Conservation (phyloP, 495 filamentous ascomycete genomes). For the Xylaria venustula region DNA sequence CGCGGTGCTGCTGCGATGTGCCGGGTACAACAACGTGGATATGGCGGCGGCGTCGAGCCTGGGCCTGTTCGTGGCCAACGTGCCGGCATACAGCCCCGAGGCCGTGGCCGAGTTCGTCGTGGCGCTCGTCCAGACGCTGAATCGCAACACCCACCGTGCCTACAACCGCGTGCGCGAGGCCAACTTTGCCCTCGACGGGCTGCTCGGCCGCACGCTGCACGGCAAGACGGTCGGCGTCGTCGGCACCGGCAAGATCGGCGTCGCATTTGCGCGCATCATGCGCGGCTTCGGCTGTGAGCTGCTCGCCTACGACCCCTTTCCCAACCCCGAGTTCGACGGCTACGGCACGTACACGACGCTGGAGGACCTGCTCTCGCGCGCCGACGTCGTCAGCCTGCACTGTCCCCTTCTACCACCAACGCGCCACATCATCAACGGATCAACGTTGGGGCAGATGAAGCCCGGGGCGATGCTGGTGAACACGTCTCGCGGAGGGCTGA, state of each 20-base stretch:
- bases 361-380: constrained; percentile 50
- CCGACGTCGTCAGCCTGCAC: constrained; percentile 63
- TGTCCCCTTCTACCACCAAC: constrained; percentile 62
- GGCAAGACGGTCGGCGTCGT: constrained; percentile 61
- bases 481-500: constrained; percentile 63
- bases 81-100: constrained; percentile 69
- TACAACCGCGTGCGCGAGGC: constrained; percentile 72
- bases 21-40: constrained; percentile 70
- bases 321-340: constrained; percentile 39
- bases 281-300: constrained; percentile 62
- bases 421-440: constrained; percentile 58
- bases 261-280: constrained; percentile 53
- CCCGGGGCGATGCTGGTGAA: constrained; percentile 62
- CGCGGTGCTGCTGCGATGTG: constrained; percentile 64
- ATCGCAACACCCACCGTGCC: constrained; percentile 68
- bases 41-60: constrained; percentile 53
- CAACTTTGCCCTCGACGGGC: constrained; percentile 66
- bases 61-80: constrained; percentile 63
- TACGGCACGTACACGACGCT: constrained; percentile 55
- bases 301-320: constrained; percentile 59
- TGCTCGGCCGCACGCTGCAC: constrained; percentile 59
- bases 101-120: constrained; percentile 72
- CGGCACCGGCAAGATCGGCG: constrained; percentile 55
- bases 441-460: constrained; percentile 55
- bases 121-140: constrained; percentile 65